Evolutionary conservation across 331 rosid genomes (phyloP).

Genomic region (Malus hybrid): DNA sequence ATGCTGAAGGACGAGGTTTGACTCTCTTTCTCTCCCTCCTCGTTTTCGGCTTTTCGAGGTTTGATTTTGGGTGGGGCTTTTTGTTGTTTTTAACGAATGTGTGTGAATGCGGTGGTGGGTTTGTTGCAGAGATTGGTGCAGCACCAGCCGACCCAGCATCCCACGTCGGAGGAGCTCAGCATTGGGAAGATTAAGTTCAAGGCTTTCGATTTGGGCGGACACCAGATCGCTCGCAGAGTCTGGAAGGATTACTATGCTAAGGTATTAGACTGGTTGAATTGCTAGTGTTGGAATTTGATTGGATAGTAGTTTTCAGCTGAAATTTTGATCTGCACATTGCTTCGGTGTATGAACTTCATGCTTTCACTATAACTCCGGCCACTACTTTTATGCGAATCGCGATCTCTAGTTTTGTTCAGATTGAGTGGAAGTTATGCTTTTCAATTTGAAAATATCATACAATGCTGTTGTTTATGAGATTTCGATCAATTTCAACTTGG

Average conservation of each 20-base stretch:
- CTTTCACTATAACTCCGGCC: neutral
- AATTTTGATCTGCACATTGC: neutral
- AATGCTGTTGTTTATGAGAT: neutral
- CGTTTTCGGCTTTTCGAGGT: neutral
- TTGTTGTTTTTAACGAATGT: neutral
- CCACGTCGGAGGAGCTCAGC: slow-evolving; percentile 52
- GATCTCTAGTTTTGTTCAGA: neutral
- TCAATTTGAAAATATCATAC: neutral
- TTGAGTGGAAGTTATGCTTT: neutral
- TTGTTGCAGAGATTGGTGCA: slow-evolving; percentile 41
- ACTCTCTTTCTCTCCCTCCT: neutral
- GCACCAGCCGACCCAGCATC: slow-evolving; percentile 55
- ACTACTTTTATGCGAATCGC: neutral
- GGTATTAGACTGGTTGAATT: slow-evolving; percentile 1
- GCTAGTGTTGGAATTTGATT: neutral
- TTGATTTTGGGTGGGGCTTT: neutral
- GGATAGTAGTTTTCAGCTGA: neutral
- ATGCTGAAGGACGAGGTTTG: slow-evolving; percentile 47
- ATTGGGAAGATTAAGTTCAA: slow-evolving; percentile 53
- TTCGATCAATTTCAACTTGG: neutral
- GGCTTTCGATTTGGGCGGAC: slow-evolving; percentile 54
- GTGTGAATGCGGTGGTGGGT: neutral
- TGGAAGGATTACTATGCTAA: slow-evolving; percentile 57
- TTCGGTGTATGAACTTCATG: neutral
- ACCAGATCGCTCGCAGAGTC: slow-evolving; percentile 53